A percentile compares a stretch with the other conserved stretches of the same genome.
Conservation (phyloP, 106 monocot species). For the Cymbidium sinense region DNA sequence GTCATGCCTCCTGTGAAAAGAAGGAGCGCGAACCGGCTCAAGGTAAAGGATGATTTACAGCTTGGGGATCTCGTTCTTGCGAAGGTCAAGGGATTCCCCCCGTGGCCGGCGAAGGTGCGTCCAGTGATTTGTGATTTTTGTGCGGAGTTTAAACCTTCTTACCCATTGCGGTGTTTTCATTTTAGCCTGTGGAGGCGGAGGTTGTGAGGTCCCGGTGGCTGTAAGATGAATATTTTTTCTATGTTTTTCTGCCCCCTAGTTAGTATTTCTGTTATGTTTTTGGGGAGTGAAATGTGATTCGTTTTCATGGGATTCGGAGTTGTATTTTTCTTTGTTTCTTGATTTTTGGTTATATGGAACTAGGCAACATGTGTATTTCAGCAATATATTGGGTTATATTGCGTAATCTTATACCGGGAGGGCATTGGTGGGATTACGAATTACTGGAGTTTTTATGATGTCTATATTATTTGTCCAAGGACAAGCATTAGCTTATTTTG, state of each 20-base stretch:
- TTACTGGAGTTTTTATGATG: not conserved
- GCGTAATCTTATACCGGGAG: not conserved
- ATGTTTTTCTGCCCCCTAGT: not conserved
- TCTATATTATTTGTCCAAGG: not conserved
- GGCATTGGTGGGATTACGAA: not conserved
- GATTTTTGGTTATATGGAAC: not conserved
- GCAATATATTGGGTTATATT: not conserved
- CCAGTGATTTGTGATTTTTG: not conserved
- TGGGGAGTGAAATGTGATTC: not conserved
- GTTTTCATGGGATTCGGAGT: not conserved
- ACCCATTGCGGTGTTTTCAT: not conserved
- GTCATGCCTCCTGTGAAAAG: slow-evolving; percentile 23
- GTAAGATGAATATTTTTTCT: not conserved
- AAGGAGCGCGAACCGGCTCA: slow-evolving; percentile 13
- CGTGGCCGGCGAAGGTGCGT: slow-evolving; percentile 47
- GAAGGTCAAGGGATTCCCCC: slow-evolving; percentile 44
- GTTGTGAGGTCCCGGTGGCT: not conserved
- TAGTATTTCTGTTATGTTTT: not conserved
- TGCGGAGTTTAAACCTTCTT: not conserved
- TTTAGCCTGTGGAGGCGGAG: not conserved
- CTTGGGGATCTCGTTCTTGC: slow-evolving; percentile 51
- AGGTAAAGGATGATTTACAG: slow-evolving; percentile 19
- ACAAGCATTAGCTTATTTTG: no score
- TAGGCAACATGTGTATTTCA: not conserved
- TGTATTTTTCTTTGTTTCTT: not conserved